Evolutionary conservation across 495 filamentous ascomycete species (phyloP).

Genomic region (Tuber magnatum): DNA sequence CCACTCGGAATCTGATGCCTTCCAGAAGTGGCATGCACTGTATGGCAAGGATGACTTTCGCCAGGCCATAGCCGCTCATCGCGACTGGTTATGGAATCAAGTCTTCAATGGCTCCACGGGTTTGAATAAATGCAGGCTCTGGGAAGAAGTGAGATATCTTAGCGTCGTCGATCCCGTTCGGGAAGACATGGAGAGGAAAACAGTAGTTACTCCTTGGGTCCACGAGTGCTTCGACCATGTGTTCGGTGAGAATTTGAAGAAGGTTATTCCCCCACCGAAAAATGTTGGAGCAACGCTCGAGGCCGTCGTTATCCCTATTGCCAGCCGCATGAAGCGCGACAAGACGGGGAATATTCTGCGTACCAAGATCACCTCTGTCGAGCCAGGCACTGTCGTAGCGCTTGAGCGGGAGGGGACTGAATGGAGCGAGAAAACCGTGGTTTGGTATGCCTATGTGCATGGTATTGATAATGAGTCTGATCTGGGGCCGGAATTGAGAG

Average conservation of each 20-base stretch:
- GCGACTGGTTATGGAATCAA: constrained; percentile 60
- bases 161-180: constrained; percentile 26
- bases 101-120: constrained; percentile 42
- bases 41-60: constrained; percentile 54
- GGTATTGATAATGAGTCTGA: constrained; percentile 40
- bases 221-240: constrained; percentile 57
- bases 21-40: constrained; percentile 48
- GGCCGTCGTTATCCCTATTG: constrained; percentile 23
- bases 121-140: constrained; percentile 39
- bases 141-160: constrained; percentile 32
- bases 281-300: constrained; percentile 16
- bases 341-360: constrained; percentile 14
- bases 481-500: constrained; percentile 45
- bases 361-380: constrained; percentile 28
- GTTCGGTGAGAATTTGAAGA: constrained; percentile 50
- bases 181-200: constrained; percentile 41
- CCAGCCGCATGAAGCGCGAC: constrained; percentile 30
- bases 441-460: constrained; percentile 65
- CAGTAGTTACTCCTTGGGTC: constrained; percentile 62
- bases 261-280: constrained; percentile 18
- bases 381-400: constrained; percentile 49
- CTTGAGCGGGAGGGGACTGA: constrained; percentile 47
- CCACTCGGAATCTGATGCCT: constrained; percentile 42
- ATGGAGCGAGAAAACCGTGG: constrained; percentile 50
- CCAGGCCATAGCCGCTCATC: constrained; percentile 49